Conservation (phyloP, 495 filamentous ascomycete species). For the Penicillium dipodomyicola region DNA sequence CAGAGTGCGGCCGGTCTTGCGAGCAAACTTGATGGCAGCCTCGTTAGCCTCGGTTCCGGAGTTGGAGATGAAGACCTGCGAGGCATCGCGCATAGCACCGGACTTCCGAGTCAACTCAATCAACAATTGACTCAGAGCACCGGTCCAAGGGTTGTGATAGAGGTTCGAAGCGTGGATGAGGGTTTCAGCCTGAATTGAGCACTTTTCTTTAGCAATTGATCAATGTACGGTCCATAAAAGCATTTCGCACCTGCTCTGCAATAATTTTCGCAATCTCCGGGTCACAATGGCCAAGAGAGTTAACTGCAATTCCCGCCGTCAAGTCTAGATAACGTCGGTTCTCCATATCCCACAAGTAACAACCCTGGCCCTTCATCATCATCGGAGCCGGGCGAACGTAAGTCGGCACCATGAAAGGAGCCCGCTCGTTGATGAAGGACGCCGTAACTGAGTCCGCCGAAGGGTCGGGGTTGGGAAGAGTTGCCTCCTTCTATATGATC, state of each 20-base stretch:
- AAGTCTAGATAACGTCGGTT: conserved; percentile 88
- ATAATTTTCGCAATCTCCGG: conserved; percentile 65
- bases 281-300: conserved; percentile 85
- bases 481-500: conserved; percentile 54
- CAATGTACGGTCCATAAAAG: not conserved
- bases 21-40: conserved; percentile 93
- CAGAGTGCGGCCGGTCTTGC: conserved; percentile 77
- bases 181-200: conserved; percentile 56
- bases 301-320: conserved; percentile 94
- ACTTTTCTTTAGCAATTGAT: conserved; percentile 19
- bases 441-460: conserved; percentile 69
- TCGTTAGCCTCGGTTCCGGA: conserved; percentile 95
- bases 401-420: conserved; percentile 89
- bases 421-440: conserved; percentile 67
- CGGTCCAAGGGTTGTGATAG: conserved; percentile 94
- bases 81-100: conserved; percentile 75
- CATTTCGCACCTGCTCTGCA: conserved; percentile 62
- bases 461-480: conserved; percentile 75
- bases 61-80: conserved; percentile 90
- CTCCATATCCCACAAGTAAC: conserved; percentile 86
- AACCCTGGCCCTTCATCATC: conserved; percentile 83
- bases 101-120: conserved; percentile 70
- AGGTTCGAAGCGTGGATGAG: conserved; percentile 91
- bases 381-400: conserved; percentile 89
- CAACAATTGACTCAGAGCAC: conserved; percentile 80